A percentile compares a stretch with the other conserved stretches of the same genome.
phyloP scores from a whole-genome alignment of 73 alveolate genomes.

The Uronychia binucleata region DNA sequence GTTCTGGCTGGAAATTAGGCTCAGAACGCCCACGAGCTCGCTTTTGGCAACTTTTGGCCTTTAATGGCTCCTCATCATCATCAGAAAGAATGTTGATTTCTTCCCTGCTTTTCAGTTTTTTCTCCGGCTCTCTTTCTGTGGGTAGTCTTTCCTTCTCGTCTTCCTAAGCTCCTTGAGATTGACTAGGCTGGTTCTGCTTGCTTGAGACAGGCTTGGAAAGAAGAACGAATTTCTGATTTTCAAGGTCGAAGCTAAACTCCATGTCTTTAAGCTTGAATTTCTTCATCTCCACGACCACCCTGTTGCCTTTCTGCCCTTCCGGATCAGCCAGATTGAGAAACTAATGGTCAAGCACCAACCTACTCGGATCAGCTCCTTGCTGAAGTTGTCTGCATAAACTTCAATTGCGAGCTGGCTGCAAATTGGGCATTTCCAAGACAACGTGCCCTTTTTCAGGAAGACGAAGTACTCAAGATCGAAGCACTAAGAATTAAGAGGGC shows the following conservation, averaged over 20 bases:
- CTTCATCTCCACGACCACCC: neutral
- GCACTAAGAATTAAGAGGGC: neutral
- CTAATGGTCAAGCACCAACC: neutral
- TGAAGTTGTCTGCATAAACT: neutral
- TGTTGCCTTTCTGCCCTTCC: neutral
- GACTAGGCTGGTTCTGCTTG: too few relatives aligned
- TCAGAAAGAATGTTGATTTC: too few relatives aligned
- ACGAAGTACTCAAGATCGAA: neutral
- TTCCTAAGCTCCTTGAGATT: too few relatives aligned
- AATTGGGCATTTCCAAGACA: neutral
- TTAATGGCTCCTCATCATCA: too few relatives aligned
- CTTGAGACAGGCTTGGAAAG: too few relatives aligned
- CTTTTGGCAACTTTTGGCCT: too few relatives aligned
- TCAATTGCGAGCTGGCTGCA: neutral
- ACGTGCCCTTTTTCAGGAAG: neutral
- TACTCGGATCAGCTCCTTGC: neutral
- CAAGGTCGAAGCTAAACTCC: neutral
- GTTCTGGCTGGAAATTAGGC: too few relatives aligned
- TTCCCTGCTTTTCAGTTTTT: too few relatives aligned
- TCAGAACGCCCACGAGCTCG: too few relatives aligned
- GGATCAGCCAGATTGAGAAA: neutral
- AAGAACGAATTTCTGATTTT: too few relatives aligned
- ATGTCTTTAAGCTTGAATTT: neutral
- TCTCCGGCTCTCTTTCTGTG: too few relatives aligned
- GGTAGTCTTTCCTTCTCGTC: too few relatives aligned